A percentile compares a stretch with the other conserved stretches of the same genome.
phyloP scores from a whole-genome alignment of 2,329 filamentous ascomycete genomes.

The Colletotrichum limetticola region DNA sequence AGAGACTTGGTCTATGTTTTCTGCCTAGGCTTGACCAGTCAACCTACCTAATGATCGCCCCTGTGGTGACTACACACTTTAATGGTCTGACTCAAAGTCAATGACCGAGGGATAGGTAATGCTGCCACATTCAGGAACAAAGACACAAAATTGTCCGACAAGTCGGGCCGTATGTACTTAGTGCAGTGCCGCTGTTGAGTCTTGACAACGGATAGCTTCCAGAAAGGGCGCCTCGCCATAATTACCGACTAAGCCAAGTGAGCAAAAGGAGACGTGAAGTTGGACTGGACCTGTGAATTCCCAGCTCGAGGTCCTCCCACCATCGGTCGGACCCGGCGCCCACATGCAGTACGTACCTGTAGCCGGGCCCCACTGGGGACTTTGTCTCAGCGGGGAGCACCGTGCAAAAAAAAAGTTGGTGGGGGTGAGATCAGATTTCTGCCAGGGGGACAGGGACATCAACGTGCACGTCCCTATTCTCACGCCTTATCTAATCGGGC shows the following conservation, averaged over 20 bases:
- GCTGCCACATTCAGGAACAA: slow-evolving; percentile 8
- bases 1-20: background rate
- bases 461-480: background rate
- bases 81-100: background rate
- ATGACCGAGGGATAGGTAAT: background rate
- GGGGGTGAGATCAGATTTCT: slow-evolving; percentile 8
- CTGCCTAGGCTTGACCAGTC: background rate
- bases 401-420: slow-evolving; percentile 19
- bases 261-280: slow-evolving; percentile 11
- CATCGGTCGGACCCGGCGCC: slow-evolving; percentile 17
- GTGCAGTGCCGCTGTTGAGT: background rate
- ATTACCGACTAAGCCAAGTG: background rate
- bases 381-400: slow-evolving; percentile 21
- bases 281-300: background rate
- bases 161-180: slow-evolving; percentile 1
- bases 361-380: slow-evolving; percentile 17
- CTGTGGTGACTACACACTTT: slow-evolving; percentile 12
- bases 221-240: background rate
- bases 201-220: background rate
- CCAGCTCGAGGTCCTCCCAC: background rate
- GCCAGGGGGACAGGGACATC: background rate
- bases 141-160: background rate
- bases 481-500: background rate
- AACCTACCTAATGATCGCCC: background rate
- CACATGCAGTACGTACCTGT: background rate